These are phyloP conservation scores for Puccinia horiana DNA, from an alignment of 1,284 basidiomycete genomes.

Conservation along the genomic window DNA sequence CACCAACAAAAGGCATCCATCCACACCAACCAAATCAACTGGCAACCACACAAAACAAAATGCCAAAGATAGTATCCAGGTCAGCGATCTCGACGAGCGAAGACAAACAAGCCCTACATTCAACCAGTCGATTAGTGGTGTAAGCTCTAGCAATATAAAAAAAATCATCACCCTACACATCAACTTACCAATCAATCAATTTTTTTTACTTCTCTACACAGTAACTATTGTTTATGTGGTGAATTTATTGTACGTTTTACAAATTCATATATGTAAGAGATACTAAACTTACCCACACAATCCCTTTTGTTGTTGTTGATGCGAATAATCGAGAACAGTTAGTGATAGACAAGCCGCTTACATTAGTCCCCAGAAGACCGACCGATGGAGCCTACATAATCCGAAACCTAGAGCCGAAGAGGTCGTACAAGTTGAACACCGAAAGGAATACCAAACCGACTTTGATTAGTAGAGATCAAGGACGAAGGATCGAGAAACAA, in stretches of 20 bases:
- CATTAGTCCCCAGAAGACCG: background rate
- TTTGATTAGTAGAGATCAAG: background rate
- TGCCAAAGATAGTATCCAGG: slow-evolving; percentile 44
- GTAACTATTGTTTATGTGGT: slow-evolving; percentile 45
- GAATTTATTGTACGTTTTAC: slow-evolving; percentile 39
- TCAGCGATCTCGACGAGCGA: slow-evolving; percentile 46
- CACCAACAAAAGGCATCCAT: no score
- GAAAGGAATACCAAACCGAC: background rate
- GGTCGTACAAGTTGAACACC: slow-evolving; percentile 39
- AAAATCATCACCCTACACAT: background rate
- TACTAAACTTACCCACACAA: no score
- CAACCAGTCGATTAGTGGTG: slow-evolving; percentile 37
- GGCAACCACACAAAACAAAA: background rate
- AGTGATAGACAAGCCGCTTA: slow-evolving; percentile 43
- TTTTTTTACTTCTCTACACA: background rate
- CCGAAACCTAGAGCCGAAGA: slow-evolving; percentile 23
- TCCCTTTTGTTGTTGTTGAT: no score
- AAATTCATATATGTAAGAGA: no score
- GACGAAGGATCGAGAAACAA: slow-evolving; percentile 22
- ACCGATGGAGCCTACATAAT: slow-evolving; percentile 22
- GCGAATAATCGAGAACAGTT: background rate
- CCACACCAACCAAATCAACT: no score
- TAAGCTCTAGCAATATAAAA: background rate
- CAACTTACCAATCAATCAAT: slow-evolving; percentile 5
- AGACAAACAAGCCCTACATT: slow-evolving; percentile 46